Base-by-base conservation (phyloP, 1,139 yeast species). In the Hansenula lynferdii region DNA sequence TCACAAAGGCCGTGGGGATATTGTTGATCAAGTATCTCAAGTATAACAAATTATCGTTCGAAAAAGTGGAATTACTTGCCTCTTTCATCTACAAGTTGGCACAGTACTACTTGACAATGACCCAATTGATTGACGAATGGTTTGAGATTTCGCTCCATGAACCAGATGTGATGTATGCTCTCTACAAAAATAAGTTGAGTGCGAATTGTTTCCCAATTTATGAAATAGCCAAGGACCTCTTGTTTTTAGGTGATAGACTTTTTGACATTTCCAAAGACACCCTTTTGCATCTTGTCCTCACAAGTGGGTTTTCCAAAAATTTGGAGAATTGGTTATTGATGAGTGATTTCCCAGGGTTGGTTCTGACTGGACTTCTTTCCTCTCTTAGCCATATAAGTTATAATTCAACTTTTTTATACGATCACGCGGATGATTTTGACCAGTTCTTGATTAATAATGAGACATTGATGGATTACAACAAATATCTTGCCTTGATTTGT, bases 191-290 rank as follows among this genome's bases (percentile, higher is more conserved):
- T 12, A 36, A 27, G 21, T 12, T 29, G 4, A 18, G 17, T 15
- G 8, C 16, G 5, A 15, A 16, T 6, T 38, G 37, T 17, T 38
- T 38, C 21, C 40, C 40, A 9, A n/a, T 27, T 2, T 38, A 25
- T 29, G 40, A 38, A 19, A n/a, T 38, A 6, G 28, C 37, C 8
- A 38, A 31, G 26, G 38, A 34, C 10, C 27, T 38, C 6, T 30
- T 38, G 17, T 34, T 34, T 29, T 20, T 26, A 21, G 31, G 23
- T 19, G 32, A 31, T 17, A 12, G 19, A 7, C 12, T 31, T 3
- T 34, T 30, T 12, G 11, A 22, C 6, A 9, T 30, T 6, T 24
- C 38, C 6, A 34, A 20, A 23, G 35, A 34, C 6, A 19, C 38
- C 11, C 28, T 38, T 17, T 17, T 38, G 12, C 27, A 34, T 22